These are phyloP conservation scores for Peronospora belbahrii DNA, from an alignment of 352 stramenopile genomes.

Conservation along the genomic window DNA sequence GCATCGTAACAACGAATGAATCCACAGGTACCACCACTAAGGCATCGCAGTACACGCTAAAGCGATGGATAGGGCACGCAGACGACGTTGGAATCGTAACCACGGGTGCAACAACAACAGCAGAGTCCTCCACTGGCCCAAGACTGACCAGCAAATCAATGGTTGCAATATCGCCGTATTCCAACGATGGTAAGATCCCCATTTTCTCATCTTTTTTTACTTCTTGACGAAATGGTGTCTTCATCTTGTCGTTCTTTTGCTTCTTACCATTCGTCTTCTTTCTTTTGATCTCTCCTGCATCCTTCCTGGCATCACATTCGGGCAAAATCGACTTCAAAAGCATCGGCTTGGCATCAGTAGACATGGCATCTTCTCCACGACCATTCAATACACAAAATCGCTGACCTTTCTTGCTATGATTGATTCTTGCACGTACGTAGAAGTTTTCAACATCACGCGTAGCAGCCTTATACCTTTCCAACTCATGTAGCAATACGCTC, in stretches of 20 bases:
- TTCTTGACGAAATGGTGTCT: slow-evolving; percentile 22
- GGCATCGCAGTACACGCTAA: slow-evolving; percentile 31
- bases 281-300: slow-evolving; percentile 10
- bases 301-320: slow-evolving; percentile 1
- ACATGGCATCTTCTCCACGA: slow-evolving; percentile 19
- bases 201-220: slow-evolving; percentile 11
- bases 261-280: slow-evolving; percentile 26
- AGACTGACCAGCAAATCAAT: slow-evolving; percentile 43
- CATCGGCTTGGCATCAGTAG: slow-evolving; percentile 2
- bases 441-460: slow-evolving; percentile 15
- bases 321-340: slow-evolving; percentile 10
- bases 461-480: slow-evolving; percentile 26
- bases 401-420: slow-evolving; percentile 13
- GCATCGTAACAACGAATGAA: slow-evolving; percentile 1
- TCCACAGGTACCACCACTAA: slow-evolving; percentile 34
- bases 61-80: neutral
- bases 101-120: slow-evolving; percentile 14
- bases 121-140: slow-evolving; percentile 8
- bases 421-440: slow-evolving; percentile 32
- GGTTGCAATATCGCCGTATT: slow-evolving; percentile 47
- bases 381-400: slow-evolving; percentile 27
- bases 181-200: slow-evolving; percentile 29
- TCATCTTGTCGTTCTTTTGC: slow-evolving; percentile 30
- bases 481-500: slow-evolving; percentile 11
- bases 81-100: slow-evolving; percentile 29